These are phyloP conservation scores for Salvia rosmarinus DNA, from an alignment of 257 asterid genomes.

Conservation along the genomic window DNA sequence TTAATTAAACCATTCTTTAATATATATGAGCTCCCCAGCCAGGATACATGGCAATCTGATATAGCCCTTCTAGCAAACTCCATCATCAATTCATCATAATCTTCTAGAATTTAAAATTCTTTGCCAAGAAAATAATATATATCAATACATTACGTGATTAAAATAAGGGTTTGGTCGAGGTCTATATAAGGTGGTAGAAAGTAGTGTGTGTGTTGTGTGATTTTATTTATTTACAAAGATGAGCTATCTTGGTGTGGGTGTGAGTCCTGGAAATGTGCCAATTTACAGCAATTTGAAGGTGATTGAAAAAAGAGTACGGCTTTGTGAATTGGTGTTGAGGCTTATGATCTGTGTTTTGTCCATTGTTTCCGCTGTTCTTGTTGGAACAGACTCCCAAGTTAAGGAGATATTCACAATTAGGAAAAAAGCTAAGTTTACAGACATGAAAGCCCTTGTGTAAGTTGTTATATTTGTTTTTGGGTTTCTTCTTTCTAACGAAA, in stretches of 20 bases:
- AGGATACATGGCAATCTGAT: slow-evolving; percentile 11
- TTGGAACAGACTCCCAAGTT: slow-evolving; percentile 77
- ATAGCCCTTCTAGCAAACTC: slow-evolving; percentile 18
- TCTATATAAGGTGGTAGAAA: slow-evolving; percentile 23
- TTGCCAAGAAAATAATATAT: not conserved
- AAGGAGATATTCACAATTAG: slow-evolving; percentile 69
- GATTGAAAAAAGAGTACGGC: slow-evolving; percentile 63
- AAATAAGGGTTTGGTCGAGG: not conserved
- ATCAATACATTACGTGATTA: not conserved
- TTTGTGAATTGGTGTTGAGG: slow-evolving; percentile 67
- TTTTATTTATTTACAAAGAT: slow-evolving; percentile 27
- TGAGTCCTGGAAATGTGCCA: slow-evolving; percentile 80
- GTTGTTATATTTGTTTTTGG: slow-evolving; percentile 29
- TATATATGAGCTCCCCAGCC: not conserved
- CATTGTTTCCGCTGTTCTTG: slow-evolving; percentile 60
- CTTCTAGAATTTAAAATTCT: not conserved
- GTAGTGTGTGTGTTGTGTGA: not conserved
- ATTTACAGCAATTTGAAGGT: slow-evolving; percentile 52
- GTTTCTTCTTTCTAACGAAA: no score
- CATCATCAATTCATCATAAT: no score
- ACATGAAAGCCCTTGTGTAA: slow-evolving; percentile 92
- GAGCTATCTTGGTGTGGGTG: slow-evolving; percentile 88
- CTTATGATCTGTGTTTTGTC: slow-evolving; percentile 64
- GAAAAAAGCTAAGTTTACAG: slow-evolving; percentile 80
- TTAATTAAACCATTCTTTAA: not conserved